Percentiles rank a stretch among this genome's conserved stretches.
These are phyloP conservation scores for Knoxdaviesia proteae DNA, from an alignment of 2,329 filamentous ascomycete genomes.

Conservation along the genomic window DNA sequence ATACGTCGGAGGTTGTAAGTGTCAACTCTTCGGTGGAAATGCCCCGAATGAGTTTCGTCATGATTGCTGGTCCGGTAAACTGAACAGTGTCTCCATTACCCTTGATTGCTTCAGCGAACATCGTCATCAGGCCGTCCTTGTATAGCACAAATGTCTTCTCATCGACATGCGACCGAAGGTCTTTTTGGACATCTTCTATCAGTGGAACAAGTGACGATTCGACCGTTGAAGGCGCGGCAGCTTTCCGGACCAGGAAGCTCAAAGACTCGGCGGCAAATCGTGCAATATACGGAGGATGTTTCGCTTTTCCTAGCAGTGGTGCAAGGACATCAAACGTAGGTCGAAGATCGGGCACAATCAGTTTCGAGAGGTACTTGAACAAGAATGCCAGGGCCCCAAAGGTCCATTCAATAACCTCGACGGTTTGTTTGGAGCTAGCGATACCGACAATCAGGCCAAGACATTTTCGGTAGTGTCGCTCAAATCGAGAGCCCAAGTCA, in stretches of 20 bases:
- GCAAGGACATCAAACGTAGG: constrained; percentile 70
- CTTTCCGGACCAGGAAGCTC: constrained; percentile 83
- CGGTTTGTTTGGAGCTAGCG: constrained; percentile 55
- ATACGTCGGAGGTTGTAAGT: constrained; percentile 24
- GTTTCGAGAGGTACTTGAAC: constrained; percentile 86
- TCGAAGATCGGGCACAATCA: constrained; percentile 67
- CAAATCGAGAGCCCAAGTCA: constrained; percentile 70
- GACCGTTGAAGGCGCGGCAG: constrained; percentile 55
- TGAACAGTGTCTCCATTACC: constrained; percentile 37
- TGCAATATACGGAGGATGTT: constrained; percentile 69
- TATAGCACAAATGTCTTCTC: constrained; percentile 46
- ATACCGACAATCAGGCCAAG: constrained; percentile 59
- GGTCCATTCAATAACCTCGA: constrained; percentile 92
- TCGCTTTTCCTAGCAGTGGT: constrained; percentile 62
- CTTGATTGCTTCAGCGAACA: constrained; percentile 69
- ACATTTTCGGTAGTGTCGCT: constrained; percentile 63
- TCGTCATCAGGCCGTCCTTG: constrained; percentile 72
- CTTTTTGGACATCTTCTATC: constrained; percentile 49
- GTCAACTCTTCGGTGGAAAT: constrained; percentile 29
- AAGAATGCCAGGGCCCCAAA: constrained; percentile 87
- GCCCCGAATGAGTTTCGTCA: constrained; percentile 27
- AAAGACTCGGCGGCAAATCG: constrained; percentile 88
- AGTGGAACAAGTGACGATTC: constrained; percentile 51
- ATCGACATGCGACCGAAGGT: constrained; percentile 35
- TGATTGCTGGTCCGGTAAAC: constrained; percentile 33